Evolutionary conservation across 2,329 filamentous ascomycete species (phyloP).

Genomic region (Elsinoe batatas): DNA sequence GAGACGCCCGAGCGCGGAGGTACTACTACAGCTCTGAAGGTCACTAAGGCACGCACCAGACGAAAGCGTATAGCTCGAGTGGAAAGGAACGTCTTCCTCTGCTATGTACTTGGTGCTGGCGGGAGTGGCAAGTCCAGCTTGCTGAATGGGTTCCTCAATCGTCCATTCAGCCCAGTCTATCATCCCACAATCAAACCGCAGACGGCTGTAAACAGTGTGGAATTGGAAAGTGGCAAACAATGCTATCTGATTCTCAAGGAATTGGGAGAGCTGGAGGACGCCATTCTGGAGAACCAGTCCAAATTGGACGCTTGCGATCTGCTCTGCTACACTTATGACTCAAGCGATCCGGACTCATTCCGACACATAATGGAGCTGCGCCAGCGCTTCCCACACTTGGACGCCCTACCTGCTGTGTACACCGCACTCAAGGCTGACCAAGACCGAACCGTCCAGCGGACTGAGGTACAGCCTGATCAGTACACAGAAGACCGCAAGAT

Average conservation of each 20-base stretch:
- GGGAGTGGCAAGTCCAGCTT: slow-evolving; percentile 85
- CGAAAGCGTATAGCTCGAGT: slow-evolving; percentile 73
- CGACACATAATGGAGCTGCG: slow-evolving; percentile 78
- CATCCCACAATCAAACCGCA: slow-evolving; percentile 91
- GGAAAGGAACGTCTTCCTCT: slow-evolving; percentile 87
- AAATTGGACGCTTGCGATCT: slow-evolving; percentile 91
- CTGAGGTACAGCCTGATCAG: slow-evolving; percentile 81
- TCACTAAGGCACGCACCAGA: slow-evolving; percentile 84
- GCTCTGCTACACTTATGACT: slow-evolving; percentile 93
- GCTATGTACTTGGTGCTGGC: slow-evolving; percentile 79
- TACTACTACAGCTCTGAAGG: slow-evolving; percentile 75
- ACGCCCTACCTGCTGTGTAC: slow-evolving; percentile 84
- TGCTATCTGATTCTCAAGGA: slow-evolving; percentile 95
- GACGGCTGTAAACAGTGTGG: slow-evolving; percentile 89
- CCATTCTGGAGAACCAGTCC: slow-evolving; percentile 81
- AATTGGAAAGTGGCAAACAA: slow-evolving; percentile 90
- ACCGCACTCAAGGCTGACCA: slow-evolving; percentile 89
- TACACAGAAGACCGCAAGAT: slow-evolving; percentile 80
- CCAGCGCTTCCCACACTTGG: slow-evolving; percentile 68
- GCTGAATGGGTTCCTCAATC: slow-evolving; percentile 81
- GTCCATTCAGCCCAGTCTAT: slow-evolving; percentile 74
- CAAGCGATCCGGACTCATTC: slow-evolving; percentile 92
- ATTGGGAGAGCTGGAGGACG: slow-evolving; percentile 87
- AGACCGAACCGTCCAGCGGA: slow-evolving; percentile 93
- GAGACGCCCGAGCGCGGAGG: slow-evolving; percentile 66